Evolutionary conservation across 1,284 basidiomycete genomes (phyloP).

Genomic region (Tilletiaria anomala): DNA sequence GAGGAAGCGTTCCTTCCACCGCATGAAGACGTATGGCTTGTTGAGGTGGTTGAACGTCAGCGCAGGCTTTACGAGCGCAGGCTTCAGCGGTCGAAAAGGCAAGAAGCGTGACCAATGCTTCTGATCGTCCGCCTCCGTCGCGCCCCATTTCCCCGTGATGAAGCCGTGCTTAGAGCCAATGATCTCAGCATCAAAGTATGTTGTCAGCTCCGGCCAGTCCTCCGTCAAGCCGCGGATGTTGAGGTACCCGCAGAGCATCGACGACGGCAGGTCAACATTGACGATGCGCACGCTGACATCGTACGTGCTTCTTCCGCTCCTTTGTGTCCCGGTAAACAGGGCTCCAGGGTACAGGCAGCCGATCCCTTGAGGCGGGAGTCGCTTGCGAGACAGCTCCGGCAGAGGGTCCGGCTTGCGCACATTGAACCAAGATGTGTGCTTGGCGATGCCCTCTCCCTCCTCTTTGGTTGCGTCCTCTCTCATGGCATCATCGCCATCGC

Average conservation of each 20-base stretch:
- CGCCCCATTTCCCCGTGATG: conserved; percentile 33
- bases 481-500: too few relatives aligned
- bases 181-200: conserved; percentile 38
- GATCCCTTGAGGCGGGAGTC: background rate
- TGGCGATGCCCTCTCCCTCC: too few relatives aligned
- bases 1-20: conserved; percentile 91
- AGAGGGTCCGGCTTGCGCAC: too few relatives aligned
- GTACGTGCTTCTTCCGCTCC: conserved; percentile 27
- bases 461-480: too few relatives aligned
- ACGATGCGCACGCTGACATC: conserved; percentile 15
- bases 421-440: too few relatives aligned
- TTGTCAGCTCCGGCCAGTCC: conserved; percentile 38
- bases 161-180: conserved; percentile 25
- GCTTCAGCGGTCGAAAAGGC: conserved; percentile 18
- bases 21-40: conserved; percentile 56
- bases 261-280: conserved; percentile 29
- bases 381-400: too few relatives aligned
- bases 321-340: conserved; percentile 29
- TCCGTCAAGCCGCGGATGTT: conserved; percentile 36
- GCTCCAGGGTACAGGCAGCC: conserved; percentile 34
- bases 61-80: conserved; percentile 11
- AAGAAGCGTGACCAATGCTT: conserved; percentile 34
- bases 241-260: conserved; percentile 33
- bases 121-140: conserved; percentile 27
- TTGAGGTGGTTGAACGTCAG: conserved; percentile 21